Percentiles rank a stretch among this genome's conserved stretches.
Conservation (phyloP, 306 rosid genomes). For the Trifolium fragiferum region DNA sequence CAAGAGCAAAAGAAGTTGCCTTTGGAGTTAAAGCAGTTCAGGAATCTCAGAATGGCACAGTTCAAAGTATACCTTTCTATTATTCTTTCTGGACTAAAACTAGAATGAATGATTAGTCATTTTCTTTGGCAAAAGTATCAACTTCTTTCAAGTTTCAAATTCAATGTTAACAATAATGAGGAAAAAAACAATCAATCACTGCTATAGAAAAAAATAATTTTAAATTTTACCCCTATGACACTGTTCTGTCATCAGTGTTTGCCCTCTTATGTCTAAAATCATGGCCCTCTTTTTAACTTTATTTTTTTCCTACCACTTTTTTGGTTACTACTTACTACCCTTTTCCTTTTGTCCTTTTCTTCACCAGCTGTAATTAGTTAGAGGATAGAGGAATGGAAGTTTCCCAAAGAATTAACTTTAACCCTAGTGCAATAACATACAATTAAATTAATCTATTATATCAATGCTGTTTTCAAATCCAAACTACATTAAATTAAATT, state of each 20-base stretch:
- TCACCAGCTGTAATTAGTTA: constrained; percentile 33
- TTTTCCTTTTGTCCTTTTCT: constrained; percentile 36
- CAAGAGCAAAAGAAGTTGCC: constrained; percentile 71
- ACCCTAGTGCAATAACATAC: constrained; percentile 19
- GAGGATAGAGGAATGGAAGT: constrained; percentile 33
- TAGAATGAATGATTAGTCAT: constrained; percentile 65
- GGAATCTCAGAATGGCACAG: constrained; percentile 76
- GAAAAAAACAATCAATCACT: constrained; percentile 34
- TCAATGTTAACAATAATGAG: constrained; percentile 38
- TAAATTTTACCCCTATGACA: background rate
- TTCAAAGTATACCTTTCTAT: constrained; percentile 67
- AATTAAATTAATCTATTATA: constrained; percentile 6
- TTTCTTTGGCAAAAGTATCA: constrained; percentile 58
- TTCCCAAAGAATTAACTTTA: constrained; percentile 25
- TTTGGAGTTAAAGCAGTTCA: constrained; percentile 66
- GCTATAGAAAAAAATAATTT: constrained; percentile 25
- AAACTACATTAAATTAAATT: background rate
- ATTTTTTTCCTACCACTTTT: constrained; percentile 9
- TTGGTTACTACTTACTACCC: background rate
- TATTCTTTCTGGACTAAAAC: constrained; percentile 65
- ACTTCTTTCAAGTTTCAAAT: constrained; percentile 29
- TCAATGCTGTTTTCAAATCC: constrained; percentile 22
- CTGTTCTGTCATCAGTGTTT: constrained; percentile 34
- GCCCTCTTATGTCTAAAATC: constrained; percentile 31
- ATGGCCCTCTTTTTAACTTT: constrained; percentile 6